Percentiles rank a stretch among this genome's conserved stretches.
Conservation (phyloP, 306 rosid species). For the Cicer judaicum region DNA sequence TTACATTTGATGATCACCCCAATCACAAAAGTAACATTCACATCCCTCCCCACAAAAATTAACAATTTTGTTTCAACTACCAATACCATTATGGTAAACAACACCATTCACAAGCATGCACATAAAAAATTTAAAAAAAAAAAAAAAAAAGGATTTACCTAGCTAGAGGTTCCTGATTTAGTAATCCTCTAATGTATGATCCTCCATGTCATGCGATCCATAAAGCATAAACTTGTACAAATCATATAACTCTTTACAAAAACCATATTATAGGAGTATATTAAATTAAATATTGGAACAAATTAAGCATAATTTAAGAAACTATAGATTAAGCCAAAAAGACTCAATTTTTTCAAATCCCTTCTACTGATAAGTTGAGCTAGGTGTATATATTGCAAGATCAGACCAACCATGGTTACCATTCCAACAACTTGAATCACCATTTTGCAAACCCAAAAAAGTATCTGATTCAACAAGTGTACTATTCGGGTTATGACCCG, state of each 20-base stretch:
- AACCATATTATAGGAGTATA: conserved; percentile 45
- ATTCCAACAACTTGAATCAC: conserved; percentile 76
- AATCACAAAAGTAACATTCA: conserved; percentile 25
- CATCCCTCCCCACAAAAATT: conserved; percentile 25
- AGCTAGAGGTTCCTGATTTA: conserved; percentile 49
- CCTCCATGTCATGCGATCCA: conserved; percentile 48
- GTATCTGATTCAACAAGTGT: conserved; percentile 49
- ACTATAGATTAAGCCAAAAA: conserved; percentile 37
- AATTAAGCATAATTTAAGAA: conserved; percentile 11
- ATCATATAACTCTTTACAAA: conserved; percentile 46
- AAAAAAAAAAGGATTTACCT: conserved; percentile 45
- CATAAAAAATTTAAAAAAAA: neutral
- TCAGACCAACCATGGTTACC: conserved; percentile 82
- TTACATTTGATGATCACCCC: conserved; percentile 16
- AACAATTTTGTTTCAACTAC: neutral
- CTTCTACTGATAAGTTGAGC: conserved; percentile 73
- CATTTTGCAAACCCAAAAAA: conserved; percentile 59
- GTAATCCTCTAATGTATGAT: conserved; percentile 43
- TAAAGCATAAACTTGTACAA: conserved; percentile 42
- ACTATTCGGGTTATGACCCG: conserved; percentile 52
- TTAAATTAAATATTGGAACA: conserved; percentile 36
- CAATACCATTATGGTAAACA: conserved; percentile 34
- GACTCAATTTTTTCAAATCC: conserved; percentile 33
- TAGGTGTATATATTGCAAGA: conserved; percentile 90
- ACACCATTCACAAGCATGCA: conserved; percentile 44